Percentiles rank a stretch among this genome's conserved stretches.
These are phyloP conservation scores for Corylus americana DNA, from an alignment of 306 rosid genomes.

Conservation along the genomic window DNA sequence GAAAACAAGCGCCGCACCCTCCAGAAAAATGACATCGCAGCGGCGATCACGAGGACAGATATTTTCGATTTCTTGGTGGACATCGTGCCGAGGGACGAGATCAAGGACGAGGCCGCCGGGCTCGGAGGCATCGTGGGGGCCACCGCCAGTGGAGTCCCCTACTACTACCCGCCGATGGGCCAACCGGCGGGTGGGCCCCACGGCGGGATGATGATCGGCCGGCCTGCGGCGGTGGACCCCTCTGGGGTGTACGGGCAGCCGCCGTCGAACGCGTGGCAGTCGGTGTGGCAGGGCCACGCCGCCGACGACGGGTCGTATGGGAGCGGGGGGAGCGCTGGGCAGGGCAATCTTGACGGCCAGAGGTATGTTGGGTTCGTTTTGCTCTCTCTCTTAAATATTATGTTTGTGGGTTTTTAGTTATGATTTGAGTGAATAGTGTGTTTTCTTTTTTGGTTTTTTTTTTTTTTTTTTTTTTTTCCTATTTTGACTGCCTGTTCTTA, in stretches of 20 bases:
- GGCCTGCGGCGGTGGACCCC: constrained; percentile 82
- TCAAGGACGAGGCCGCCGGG: constrained; percentile 76
- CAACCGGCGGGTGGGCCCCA: constrained; percentile 64
- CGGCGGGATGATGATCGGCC: constrained; percentile 79
- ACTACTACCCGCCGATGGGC: constrained; percentile 85
- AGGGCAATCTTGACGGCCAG: constrained; percentile 77
- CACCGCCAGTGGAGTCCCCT: constrained; percentile 80
- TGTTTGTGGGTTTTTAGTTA: not conserved
- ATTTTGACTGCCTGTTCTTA: not conserved
- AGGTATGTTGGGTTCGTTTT: constrained; percentile 42
- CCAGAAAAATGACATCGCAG: constrained; percentile 96
- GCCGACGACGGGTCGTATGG: constrained; percentile 70
- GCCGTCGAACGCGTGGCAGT: constrained; percentile 98
- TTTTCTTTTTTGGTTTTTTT: not conserved
- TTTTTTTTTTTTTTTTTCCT: not conserved
- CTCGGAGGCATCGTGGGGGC: constrained; percentile 57
- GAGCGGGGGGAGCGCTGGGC: constrained; percentile 60
- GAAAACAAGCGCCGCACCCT: constrained; percentile 92
- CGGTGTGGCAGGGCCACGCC: constrained; percentile 73
- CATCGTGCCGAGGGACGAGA: constrained; percentile 93
- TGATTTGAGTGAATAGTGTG: not conserved
- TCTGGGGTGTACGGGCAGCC: constrained; percentile 81
- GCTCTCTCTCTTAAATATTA: not conserved
- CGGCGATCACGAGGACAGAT: constrained; percentile 89
- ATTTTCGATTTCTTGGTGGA: constrained; percentile 88